Evolutionary conservation across 495 filamentous ascomycete genomes (phyloP).

Genomic region (Astrocystis sublimbata): DNA sequence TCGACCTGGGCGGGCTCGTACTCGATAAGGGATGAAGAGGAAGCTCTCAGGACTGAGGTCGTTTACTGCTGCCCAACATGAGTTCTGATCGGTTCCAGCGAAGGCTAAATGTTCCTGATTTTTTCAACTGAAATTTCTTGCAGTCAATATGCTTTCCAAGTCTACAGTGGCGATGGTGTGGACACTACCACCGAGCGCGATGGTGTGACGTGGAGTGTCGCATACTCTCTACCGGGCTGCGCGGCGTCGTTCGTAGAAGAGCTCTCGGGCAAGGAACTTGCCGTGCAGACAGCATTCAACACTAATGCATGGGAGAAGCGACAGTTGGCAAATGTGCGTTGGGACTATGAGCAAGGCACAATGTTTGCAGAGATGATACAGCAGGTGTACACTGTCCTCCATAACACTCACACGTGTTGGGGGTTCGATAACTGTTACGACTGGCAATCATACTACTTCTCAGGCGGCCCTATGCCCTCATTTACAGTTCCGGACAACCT

Average conservation of each 20-base stretch:
- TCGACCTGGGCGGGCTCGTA: not conserved
- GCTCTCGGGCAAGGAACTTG: constrained; percentile 9
- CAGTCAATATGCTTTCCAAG: constrained; percentile 10
- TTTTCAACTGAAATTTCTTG: not conserved
- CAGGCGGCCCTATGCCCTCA: not conserved
- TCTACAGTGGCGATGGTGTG: not conserved
- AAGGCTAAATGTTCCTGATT: not conserved
- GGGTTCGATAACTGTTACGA: constrained; percentile 5
- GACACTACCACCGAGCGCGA: constrained; percentile 13
- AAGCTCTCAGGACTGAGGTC: not conserved
- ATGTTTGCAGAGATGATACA: constrained; percentile 10
- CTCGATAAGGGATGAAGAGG: constrained; percentile 1
- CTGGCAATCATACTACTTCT: constrained; percentile 15
- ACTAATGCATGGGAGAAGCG: constrained; percentile 16
- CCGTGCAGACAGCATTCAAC: constrained; percentile 13
- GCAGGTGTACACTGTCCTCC: constrained; percentile 13
- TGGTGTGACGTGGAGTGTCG: constrained; percentile 2
- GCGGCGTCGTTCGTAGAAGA: constrained; percentile 11
- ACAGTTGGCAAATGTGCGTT: constrained; percentile 14
- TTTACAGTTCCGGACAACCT: not conserved
- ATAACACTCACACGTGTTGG: constrained; percentile 17
- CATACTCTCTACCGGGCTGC: constrained; percentile 16
- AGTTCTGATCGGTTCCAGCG: too few species aligned
- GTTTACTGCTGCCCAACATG: constrained; percentile 17
- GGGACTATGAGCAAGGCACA: constrained; percentile 14